phyloP scores from a whole-genome alignment of 2,329 filamentous ascomycete genomes.

The Fusarium solani-melongenae region DNA sequence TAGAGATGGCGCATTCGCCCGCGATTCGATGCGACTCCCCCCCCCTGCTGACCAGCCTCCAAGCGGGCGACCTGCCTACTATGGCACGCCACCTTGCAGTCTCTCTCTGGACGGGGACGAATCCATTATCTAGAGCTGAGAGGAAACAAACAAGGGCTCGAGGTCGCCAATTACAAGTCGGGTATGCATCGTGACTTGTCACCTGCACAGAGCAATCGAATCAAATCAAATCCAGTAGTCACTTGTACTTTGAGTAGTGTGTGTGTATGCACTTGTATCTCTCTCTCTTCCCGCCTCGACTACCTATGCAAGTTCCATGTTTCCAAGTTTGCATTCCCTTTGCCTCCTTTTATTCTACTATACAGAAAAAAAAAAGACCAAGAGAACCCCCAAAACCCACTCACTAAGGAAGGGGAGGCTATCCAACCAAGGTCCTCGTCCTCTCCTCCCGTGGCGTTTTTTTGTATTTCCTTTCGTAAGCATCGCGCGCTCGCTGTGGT shows the following conservation, averaged over 20 bases:
- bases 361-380: constrained; percentile 29
- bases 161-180: not conserved
- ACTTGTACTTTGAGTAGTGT: not conserved
- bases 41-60: constrained; percentile 13
- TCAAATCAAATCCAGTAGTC: not conserved
- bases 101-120: not conserved
- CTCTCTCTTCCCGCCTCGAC: constrained; percentile 14
- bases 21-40: not conserved
- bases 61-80: not conserved
- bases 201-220: not conserved
- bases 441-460: constrained; percentile 2
- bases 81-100: not conserved
- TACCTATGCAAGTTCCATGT: constrained; percentile 23
- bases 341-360: constrained; percentile 36
- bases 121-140: not conserved
- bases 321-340: constrained; percentile 17
- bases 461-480: constrained; percentile 34
- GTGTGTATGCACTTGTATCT: constrained; percentile 13
- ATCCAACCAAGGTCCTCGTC: constrained; percentile 7
- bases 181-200: not conserved
- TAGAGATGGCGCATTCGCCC: constrained; percentile 24
- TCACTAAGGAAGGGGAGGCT: not conserved
- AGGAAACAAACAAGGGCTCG: not conserved
- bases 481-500: constrained; percentile 25
- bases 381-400: constrained; percentile 3